Percentiles rank a stretch among this genome's conserved stretches.
These are phyloP conservation scores for Gossypium arboreum DNA, from an alignment of 345 rosid genomes.

Conservation along the genomic window DNA sequence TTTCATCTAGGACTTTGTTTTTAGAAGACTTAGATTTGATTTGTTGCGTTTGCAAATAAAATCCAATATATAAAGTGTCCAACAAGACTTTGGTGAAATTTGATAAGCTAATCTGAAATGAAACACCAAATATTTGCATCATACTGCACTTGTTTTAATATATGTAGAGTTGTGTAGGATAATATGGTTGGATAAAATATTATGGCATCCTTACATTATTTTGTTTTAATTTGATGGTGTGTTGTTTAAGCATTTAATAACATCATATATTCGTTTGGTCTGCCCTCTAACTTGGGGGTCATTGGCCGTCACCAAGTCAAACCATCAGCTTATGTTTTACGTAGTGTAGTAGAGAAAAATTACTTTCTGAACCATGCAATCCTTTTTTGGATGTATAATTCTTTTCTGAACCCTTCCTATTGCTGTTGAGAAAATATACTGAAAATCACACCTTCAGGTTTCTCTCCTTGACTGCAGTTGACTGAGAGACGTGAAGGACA, in stretches of 20 bases:
- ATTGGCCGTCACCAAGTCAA: not conserved
- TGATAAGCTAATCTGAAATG: not conserved
- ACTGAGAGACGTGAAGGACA: not conserved
- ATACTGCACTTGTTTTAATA: not conserved
- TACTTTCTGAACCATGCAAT: not conserved
- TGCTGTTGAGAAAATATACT: not conserved
- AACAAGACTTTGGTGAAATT: not conserved
- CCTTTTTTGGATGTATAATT: not conserved
- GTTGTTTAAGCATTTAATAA: not conserved
- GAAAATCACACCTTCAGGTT: not conserved
- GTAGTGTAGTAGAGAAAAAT: not conserved
- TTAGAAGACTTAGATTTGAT: not conserved
- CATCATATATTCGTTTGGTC: not conserved
- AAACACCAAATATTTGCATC: not conserved
- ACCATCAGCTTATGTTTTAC: not conserved
- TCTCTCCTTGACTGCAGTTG: slow-evolving; percentile 12
- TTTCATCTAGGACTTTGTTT: not conserved
- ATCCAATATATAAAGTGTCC: not conserved
- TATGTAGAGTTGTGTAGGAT: not conserved
- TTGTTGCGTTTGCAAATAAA: not conserved
- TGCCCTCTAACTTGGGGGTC: not conserved
- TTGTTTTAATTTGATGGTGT: not conserved
- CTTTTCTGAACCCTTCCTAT: not conserved
- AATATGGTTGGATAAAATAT: not conserved
- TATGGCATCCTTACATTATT: not conserved